These are phyloP conservation scores for Nepenthes gracilis DNA, from an alignment of 148 eudicot species.

Conservation along the genomic window DNA sequence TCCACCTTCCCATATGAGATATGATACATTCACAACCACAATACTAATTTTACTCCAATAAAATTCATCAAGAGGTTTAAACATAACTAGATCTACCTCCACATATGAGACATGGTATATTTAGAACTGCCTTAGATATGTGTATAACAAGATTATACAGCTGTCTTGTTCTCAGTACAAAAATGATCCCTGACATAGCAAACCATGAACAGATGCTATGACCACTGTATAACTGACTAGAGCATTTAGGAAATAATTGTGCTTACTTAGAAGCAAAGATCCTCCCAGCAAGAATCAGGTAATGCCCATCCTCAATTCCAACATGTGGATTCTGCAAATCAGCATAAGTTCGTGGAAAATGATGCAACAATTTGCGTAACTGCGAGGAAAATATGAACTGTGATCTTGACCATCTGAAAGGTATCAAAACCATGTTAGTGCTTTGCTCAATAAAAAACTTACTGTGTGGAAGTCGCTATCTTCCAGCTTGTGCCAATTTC, in stretches of 20 bases:
- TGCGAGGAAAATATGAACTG: constrained; percentile 27
- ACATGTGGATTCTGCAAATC: constrained; percentile 76
- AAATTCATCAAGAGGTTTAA: no score
- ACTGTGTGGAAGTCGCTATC: constrained; percentile 80
- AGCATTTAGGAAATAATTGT: neutral
- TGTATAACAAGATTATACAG: no score
- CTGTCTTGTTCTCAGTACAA: no score
- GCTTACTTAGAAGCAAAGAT: constrained; percentile 68
- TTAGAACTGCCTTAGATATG: no score
- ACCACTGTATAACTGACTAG: neutral
- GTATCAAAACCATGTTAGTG: neutral
- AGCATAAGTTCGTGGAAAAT: constrained; percentile 95
- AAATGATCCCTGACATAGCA: neutral
- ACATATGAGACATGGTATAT: no score
- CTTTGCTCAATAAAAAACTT: constrained; percentile 10
- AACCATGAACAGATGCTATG: neutral
- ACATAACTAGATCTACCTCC: no score
- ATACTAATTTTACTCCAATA: no score
- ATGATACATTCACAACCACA: no score
- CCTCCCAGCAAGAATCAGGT: constrained; percentile 81
- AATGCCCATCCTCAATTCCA: constrained; percentile 87
- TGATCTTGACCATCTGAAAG: constrained; percentile 5
- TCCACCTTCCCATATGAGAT: no score
- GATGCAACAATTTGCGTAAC: constrained; percentile 83
- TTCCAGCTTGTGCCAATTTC: constrained; percentile 51